Base-by-base conservation (phyloP, 257 asterid genomes). In the Echites panduratus region DNA sequence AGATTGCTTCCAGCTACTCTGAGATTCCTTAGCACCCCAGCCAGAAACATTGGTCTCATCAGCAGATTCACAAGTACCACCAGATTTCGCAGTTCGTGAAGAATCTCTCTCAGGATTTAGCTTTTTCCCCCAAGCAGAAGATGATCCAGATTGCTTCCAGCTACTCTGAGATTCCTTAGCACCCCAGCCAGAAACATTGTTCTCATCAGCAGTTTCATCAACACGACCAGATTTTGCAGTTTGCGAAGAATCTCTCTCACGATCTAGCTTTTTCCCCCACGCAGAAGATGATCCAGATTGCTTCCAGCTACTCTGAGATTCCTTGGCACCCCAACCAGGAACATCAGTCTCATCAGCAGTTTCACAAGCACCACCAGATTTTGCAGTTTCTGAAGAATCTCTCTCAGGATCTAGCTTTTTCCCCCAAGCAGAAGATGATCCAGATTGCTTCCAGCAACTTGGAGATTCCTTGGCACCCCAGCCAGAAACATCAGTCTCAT, bases 51-150 rank as follows among this genome's bases (percentile, higher is more conserved):
- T 49, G 11, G 78, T 32, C 38, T 32, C 38, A 49, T 20, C 43
- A 20, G 38, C 67, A 29, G 32, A 17, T 11, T 75, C 73, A 68
- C 49, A 56, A 24, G 43, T 19, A 20, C 53, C 4, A 50, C 38
- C 5, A 22, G 41, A 29, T 19, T 66, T 45, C 10, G 38, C 32
- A 43, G 20, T 43, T 22, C 24, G 38, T 45, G n/a, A 26, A 50
- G 56, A 50, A 68, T 45, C 72, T 24, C 24, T n/a, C 2, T 24
- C 41, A 0, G 40, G 14, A 29, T 43, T 56, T 26, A 38, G 48
- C 71, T 68, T 76, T 54, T 79, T 76, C n/a, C 70, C 80, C 85
- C 81, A 78, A 11, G 79, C 50, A 16, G 77, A 77, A 22, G 32
- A 73, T 32, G 38, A 73, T 47, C 47, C 79, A 1, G 79, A 77